Percentiles rank a stretch among this genome's conserved stretches.
Conservation (phyloP, 2,329 filamentous ascomycete genomes). For the Sporothrix schenckii region DNA sequence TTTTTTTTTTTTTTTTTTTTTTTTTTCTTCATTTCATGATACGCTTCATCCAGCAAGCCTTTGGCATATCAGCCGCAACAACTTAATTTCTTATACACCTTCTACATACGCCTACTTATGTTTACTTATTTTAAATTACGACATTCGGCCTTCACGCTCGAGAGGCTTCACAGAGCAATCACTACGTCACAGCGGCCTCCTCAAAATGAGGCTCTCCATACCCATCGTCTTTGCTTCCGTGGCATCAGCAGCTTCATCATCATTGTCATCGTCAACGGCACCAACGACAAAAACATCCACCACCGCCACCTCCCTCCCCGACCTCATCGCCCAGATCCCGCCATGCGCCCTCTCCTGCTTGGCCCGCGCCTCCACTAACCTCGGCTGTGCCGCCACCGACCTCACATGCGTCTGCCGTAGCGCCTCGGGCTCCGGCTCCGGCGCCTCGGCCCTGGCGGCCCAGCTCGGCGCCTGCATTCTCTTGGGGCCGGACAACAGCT, state of each 20-base stretch:
- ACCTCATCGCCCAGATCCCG: constrained; percentile 38
- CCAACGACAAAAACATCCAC: neutral
- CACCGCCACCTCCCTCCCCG: constrained; percentile 33
- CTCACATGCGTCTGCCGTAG: constrained; percentile 38
- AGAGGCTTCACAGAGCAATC: neutral
- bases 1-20: neutral
- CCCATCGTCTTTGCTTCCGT: neutral
- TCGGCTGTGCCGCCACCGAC: constrained; percentile 38
- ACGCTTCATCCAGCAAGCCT: neutral
- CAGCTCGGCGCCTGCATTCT: constrained; percentile 37
- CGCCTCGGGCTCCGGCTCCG: constrained; percentile 29
- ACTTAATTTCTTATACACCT: neutral
- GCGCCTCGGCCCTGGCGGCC: constrained; percentile 28
- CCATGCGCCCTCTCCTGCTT: constrained; percentile 39
- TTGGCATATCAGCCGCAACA: neutral
- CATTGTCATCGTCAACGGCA: neutral
- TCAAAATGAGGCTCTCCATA: constrained; percentile 14
- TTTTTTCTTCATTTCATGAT: neutral
- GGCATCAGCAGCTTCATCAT: neutral
- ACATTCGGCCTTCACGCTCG: neutral
- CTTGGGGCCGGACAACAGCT: constrained; percentile 27
- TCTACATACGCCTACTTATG: neutral
- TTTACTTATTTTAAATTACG: neutral
- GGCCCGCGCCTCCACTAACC: constrained; percentile 31
- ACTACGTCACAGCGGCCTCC: neutral